Percentiles rank a stretch among this genome's conserved stretches.
Evolutionary conservation across 768 basidiomycete genomes (phyloP).

Genomic region (Pulveroboletus sp.): DNA sequence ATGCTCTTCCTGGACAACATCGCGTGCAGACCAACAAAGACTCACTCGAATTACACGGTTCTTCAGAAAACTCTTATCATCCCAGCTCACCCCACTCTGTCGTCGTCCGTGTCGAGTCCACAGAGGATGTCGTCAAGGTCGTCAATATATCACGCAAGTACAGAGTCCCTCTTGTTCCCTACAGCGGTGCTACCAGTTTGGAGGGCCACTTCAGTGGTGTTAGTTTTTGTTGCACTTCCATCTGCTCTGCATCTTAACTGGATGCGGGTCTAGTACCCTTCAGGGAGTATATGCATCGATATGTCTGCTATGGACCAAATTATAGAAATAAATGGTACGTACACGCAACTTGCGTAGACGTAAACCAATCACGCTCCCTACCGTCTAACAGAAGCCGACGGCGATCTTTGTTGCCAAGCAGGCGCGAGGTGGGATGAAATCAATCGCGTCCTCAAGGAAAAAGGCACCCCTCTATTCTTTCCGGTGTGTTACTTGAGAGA

Average conservation of each 20-base stretch:
- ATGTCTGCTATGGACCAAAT: conserved; percentile 67
- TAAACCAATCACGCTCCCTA: background rate
- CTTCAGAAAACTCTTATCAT: conserved; percentile 69
- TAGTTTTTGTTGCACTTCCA: conserved; percentile 11
- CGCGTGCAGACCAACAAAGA: conserved; percentile 51
- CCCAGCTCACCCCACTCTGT: conserved; percentile 53
- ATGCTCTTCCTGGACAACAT: conserved; percentile 43
- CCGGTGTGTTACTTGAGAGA: conserved; percentile 49
- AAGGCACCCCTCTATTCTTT: conserved; percentile 80
- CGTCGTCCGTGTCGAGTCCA: conserved; percentile 60
- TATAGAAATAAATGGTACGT: conserved; percentile 51
- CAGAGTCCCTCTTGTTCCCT: conserved; percentile 74
- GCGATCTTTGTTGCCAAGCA: conserved; percentile 74
- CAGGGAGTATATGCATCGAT: conserved; percentile 67
- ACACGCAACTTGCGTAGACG: conserved; percentile 5
- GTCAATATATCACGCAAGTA: conserved; percentile 76
- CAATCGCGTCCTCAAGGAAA: conserved; percentile 62
- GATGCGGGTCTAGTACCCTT: conserved; percentile 29
- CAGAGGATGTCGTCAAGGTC: conserved; percentile 79
- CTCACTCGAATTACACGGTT: conserved; percentile 54
- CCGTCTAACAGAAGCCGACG: conserved; percentile 54
- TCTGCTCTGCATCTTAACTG: conserved; percentile 3
- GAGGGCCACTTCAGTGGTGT: conserved; percentile 87
- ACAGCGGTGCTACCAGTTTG: conserved; percentile 81
- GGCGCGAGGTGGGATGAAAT: conserved; percentile 80